Conservation (phyloP, 2,329 filamentous ascomycete species). For the Juglanconis juglandina region DNA sequence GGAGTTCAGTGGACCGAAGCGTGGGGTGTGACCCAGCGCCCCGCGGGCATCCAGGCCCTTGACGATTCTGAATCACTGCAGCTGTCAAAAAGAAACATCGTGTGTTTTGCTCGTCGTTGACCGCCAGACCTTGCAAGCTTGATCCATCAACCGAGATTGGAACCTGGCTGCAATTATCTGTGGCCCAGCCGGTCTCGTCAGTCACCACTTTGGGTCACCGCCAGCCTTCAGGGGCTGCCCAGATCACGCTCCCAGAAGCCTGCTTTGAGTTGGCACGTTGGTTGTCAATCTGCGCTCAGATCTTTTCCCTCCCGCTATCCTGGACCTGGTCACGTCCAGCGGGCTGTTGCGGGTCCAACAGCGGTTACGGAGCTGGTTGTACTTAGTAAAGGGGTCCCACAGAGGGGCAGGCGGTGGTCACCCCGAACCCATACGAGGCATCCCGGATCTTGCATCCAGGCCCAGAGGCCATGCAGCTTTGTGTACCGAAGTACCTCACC, state of each 20-base stretch:
- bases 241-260: neutral
- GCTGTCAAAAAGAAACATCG: neutral
- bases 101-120: neutral
- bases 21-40: conserved; percentile 1
- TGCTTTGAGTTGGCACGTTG: neutral
- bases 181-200: neutral
- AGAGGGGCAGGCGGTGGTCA: conserved; percentile 8
- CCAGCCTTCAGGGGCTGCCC: neutral
- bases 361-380: conserved; percentile 15
- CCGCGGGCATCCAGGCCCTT: neutral
- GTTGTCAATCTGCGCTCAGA: neutral
- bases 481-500: neutral
- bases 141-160: neutral
- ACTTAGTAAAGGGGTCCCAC: conserved; percentile 12
- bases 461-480: conserved; percentile 4
- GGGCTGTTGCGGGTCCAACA: neutral
- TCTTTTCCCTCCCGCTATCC: conserved; percentile 6
- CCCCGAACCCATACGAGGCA: conserved; percentile 11
- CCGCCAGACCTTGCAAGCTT: neutral
- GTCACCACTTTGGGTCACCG: neutral
- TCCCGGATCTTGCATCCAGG: conserved; percentile 12
- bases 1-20: conserved; percentile 8
- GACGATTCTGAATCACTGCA: conserved; percentile 4
- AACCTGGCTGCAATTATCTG: too few species aligned
- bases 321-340: conserved; percentile 1